phyloP scores from a whole-genome alignment of 2,329 filamentous ascomycete species.

The Microascus cirrosus region DNA sequence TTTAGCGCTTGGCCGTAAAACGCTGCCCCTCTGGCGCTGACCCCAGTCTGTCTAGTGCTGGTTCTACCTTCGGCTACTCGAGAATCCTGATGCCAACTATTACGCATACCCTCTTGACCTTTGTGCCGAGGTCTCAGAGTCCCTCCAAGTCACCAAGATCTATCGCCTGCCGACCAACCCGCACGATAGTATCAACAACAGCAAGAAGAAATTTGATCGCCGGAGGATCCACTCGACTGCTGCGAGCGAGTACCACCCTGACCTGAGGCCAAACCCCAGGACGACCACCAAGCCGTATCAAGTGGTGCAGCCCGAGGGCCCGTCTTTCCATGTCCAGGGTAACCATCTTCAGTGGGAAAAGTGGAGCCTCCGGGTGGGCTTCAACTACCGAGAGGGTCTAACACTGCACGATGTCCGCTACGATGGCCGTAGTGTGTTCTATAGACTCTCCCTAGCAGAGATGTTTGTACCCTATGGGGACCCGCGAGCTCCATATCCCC shows the following conservation, averaged over 20 bases:
- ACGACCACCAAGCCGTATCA: constrained; percentile 24
- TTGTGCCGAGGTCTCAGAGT: constrained; percentile 36
- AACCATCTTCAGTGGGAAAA: constrained; percentile 46
- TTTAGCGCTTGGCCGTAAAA: not conserved
- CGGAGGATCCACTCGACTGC: constrained; percentile 23
- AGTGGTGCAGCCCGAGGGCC: constrained; percentile 22
- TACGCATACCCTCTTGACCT: constrained; percentile 47
- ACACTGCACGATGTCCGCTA: constrained; percentile 60
- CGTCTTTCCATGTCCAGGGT: constrained; percentile 30
- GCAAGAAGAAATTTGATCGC: constrained; percentile 24
- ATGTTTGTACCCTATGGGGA: constrained; percentile 63
- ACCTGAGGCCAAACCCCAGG: constrained; percentile 12
- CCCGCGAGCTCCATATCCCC: constrained; percentile 49
- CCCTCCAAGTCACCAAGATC: constrained; percentile 36
- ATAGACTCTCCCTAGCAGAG: constrained; percentile 55
- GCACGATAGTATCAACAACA: constrained; percentile 23
- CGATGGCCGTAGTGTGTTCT: constrained; percentile 54
- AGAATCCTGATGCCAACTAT: constrained; percentile 38
- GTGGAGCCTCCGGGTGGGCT: constrained; percentile 57
- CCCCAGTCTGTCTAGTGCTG: constrained; percentile 16
- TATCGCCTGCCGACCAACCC: constrained; percentile 31
- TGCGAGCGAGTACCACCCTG: constrained; percentile 30
- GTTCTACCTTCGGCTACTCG: constrained; percentile 22
- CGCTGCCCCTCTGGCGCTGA: not conserved
- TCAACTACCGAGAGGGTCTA: constrained; percentile 59